Base-by-base conservation (phyloP, 2,329 filamentous ascomycete species). In the Helminthosporium solani region DNA sequence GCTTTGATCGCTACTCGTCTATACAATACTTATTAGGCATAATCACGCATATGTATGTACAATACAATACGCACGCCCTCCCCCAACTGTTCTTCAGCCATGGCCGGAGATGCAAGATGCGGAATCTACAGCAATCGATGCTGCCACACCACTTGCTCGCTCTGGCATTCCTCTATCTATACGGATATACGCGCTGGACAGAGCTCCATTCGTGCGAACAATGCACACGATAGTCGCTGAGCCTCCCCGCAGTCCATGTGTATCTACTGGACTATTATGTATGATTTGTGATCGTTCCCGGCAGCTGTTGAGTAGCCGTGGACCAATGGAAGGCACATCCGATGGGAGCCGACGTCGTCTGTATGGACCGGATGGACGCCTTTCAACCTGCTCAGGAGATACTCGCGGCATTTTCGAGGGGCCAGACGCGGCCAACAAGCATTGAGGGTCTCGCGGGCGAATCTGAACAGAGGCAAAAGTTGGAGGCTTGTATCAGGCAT, bases 321-420 rank as follows among this genome's bases (percentile, higher is more conserved):
- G 61, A 47, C 52, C 34, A 66, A 64, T 50, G 60, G 57, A 62
- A 57, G 58, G 47, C 51, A 58, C 54, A 56, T 60, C 61, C 58
- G 60, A 56, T 19, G 42, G 48, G 42, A 30, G 47, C 46, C 48
- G 61, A 51, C 14, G 42, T 46, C 47, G 28, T 19, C 45, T 43
- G 43, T 45, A 47, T 46, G 51, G 49, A 43, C 52, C 55, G 56
- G 51, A 56, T 48, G 46, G 52, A 49, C 45, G 51, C 48, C 40
- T 45, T 33, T 33, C 34, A 37, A 37, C 16, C 7, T 18, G 28
- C 28, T 31, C 28, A 31, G 28, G 28, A 12, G 28, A 31, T 31
- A 12, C 28, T 31, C 23, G 9, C 23, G 23, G 23, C 9, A 9
- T 9, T 9, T 25, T 25, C 23, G 23, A 5, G 9, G 5, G 23